These are phyloP conservation scores for Phytophthora citricola DNA, from an alignment of 352 stramenopile species.

Conservation along the genomic window DNA sequence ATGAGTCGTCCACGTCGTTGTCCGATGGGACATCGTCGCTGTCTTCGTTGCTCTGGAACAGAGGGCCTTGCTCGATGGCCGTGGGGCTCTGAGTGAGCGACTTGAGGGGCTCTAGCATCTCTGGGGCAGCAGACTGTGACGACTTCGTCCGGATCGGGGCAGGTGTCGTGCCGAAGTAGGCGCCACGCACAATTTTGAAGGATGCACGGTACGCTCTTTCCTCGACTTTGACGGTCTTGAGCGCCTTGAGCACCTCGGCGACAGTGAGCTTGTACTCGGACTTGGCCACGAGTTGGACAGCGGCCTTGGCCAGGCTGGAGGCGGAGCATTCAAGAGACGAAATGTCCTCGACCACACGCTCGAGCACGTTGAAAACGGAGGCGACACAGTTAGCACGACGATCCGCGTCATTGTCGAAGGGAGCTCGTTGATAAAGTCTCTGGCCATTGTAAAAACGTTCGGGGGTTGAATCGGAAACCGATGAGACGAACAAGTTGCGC, in stretches of 20 bases:
- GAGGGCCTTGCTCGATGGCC: conserved; percentile 32
- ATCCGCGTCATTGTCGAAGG: conserved; percentile 25
- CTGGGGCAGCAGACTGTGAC: conserved; percentile 16
- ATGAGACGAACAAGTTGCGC: conserved; percentile 60
- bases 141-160: conserved; percentile 12
- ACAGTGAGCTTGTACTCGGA: conserved; percentile 41
- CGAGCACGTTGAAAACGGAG: conserved; percentile 50
- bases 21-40: conserved; percentile 8
- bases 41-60: conserved; percentile 19
- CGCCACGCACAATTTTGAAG: conserved; percentile 42
- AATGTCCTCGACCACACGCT: conserved; percentile 43
- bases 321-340: conserved; percentile 42
- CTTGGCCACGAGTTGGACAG: conserved; percentile 54
- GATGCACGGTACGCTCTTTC: conserved; percentile 39
- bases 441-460: conserved; percentile 68
- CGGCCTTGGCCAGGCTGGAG: conserved; percentile 53
- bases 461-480: conserved; percentile 71
- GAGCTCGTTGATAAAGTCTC: conserved; percentile 63
- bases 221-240: conserved; percentile 33
- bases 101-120: conserved; percentile 37
- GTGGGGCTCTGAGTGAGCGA: conserved; percentile 39
- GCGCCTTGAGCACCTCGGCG: conserved; percentile 27
- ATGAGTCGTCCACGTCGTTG: conserved; percentile 24
- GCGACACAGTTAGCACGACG: conserved; percentile 36
- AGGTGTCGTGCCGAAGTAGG: conserved; percentile 29